These are phyloP conservation scores for Rhizopogon roseolus DNA, from an alignment of 768 basidiomycete species.

Conservation along the genomic window DNA sequence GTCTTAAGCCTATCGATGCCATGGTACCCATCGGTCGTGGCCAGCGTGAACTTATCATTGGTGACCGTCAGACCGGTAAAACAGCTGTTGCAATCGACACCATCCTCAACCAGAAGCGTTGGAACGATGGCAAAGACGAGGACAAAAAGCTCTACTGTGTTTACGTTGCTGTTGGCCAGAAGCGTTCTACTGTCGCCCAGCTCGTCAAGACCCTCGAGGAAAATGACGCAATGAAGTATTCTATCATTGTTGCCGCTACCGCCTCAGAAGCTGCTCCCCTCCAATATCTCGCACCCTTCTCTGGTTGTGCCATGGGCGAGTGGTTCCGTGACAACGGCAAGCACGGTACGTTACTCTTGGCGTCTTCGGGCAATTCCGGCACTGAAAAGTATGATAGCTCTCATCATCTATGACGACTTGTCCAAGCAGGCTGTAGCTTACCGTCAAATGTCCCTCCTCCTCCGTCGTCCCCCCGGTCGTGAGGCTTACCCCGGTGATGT, in stretches of 20 bases:
- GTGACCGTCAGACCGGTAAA: constrained; percentile 99
- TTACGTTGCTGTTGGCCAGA: constrained; percentile 99
- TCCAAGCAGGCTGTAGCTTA: constrained; percentile 99
- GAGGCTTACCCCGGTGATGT: constrained; percentile 99
- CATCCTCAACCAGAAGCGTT: constrained; percentile 99
- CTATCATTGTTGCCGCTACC: constrained; percentile 98
- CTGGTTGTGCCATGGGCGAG: constrained; percentile 99
- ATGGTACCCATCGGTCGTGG: constrained; percentile 99
- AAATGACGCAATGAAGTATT: constrained; percentile 99
- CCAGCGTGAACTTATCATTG: constrained; percentile 99
- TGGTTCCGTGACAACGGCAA: constrained; percentile 99
- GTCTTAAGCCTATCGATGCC: constrained; percentile 99
- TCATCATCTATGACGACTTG: constrained; percentile 99
- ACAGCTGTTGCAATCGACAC: constrained; percentile 99
- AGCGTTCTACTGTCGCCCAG: constrained; percentile 99
- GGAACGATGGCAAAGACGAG: constrained; percentile 98
- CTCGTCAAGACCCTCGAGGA: constrained; percentile 99
- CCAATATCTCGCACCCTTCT: constrained; percentile 99
- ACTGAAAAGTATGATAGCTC: constrained; percentile 41
- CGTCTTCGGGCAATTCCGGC: neutral
- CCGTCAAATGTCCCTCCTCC: constrained; percentile 99
- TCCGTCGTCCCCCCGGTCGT: constrained; percentile 99
- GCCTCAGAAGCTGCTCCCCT: constrained; percentile 99
- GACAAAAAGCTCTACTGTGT: constrained; percentile 99
- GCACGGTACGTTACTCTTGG: constrained; percentile 61